Evolutionary conservation across 805 yeast species (phyloP), one percentile per base, ranked within the genome.

Genomic region (Metschnikowia borealis): DNA sequence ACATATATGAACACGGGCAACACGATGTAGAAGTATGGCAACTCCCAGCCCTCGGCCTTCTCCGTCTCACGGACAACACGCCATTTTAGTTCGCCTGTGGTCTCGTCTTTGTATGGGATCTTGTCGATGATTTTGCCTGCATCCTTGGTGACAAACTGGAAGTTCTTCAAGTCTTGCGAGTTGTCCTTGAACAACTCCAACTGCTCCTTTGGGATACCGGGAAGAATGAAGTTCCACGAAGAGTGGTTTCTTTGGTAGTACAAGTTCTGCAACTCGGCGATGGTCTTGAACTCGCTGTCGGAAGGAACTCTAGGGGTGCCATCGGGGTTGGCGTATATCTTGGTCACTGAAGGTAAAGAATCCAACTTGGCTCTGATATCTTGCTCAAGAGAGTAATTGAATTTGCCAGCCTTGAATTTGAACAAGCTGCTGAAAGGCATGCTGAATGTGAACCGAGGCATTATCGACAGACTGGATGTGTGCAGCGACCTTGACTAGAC

Each of bases 1-100:
- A 86, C 69, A 55, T 82, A 72, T 44, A 81, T 71, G 63, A 85
- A 73, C 23, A 83, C 82, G 17, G 96, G 96, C 52, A 88, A 78
- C 57, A 85, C 85, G 49, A 84, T 72, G 67, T 79, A 84, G 70
- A 84, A 87, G 60, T 84, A 82, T 49, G 87, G 75, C 55, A 75
- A 74, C 65, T 89, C 96, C 96, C 96, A 88, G 44, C 95, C 95
- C 71, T 88, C 95, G 35, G 77, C 77, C 63, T 82, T 83, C 60
- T 79, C 82, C 48, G 84, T 80, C 63, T 82, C 89, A 54, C 94
- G 78, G 42, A 89, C 82, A 50, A 87, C 71, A 60, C 82, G 79
- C 95, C 94, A 88, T 61, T 83, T 82, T 60, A 87, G 79, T 61
- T 83, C 85, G 35, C 96, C 96, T 15, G 88, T 83, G 37, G 82